Conservation (phyloP, 495 filamentous ascomycete species). For the Trichoderma asperelloides region DNA sequence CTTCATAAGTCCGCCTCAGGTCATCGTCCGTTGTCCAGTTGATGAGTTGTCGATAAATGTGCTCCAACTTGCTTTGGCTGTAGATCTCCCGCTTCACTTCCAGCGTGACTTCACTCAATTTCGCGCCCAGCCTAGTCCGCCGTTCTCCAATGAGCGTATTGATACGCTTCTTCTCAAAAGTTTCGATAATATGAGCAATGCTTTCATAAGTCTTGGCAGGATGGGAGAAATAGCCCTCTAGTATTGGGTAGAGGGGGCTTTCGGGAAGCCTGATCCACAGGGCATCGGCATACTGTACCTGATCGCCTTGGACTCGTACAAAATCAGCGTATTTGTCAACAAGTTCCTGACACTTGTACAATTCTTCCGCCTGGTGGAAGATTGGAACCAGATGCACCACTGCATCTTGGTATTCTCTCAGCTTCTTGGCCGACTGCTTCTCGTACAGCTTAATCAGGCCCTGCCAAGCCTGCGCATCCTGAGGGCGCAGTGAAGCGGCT, state of each 20-base stretch:
- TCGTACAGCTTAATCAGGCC: constrained; percentile 84
- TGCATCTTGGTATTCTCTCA: constrained; percentile 66
- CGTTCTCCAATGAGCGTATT: constrained; percentile 86
- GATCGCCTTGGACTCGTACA: constrained; percentile 60
- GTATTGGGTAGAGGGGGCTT: constrained; percentile 64
- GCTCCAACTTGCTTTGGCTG: constrained; percentile 56
- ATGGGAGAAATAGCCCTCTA: constrained; percentile 78
- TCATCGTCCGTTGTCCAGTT: constrained; percentile 88
- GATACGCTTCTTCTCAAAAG: constrained; percentile 81
- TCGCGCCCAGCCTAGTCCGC: constrained; percentile 78
- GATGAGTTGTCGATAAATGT: constrained; percentile 70
- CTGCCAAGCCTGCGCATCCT: constrained; percentile 69
- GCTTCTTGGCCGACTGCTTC: constrained; percentile 54
- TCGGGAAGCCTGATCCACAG: constrained; percentile 68
- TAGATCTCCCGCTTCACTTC: constrained; percentile 86
- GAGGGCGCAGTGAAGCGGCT: constrained; percentile 50
- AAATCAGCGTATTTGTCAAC: constrained; percentile 72
- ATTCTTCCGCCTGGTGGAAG: constrained; percentile 56
- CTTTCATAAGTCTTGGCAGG: constrained; percentile 74
- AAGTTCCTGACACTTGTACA: constrained; percentile 63
- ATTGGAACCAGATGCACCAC: constrained; percentile 65
- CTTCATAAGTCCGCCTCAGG: constrained; percentile 73
- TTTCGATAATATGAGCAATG: constrained; percentile 76
- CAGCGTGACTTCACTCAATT: constrained; percentile 66
- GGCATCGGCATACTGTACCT: constrained; percentile 60